phyloP scores from a whole-genome alignment of 2,329 filamentous ascomycete genomes.

The Zopfia rhizophila region DNA sequence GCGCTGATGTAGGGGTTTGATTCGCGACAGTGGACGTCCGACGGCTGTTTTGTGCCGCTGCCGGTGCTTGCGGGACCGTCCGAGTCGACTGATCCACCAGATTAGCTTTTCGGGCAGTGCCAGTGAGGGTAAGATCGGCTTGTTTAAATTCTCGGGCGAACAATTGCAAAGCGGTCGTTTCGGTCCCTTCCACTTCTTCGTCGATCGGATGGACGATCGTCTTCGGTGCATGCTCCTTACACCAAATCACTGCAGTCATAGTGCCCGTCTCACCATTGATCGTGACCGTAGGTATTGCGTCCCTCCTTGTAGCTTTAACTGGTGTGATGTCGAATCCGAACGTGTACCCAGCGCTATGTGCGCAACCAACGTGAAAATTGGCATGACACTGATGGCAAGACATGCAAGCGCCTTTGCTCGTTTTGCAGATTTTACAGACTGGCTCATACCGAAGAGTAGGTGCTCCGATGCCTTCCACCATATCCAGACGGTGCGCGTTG shows the following conservation, averaged over 20 bases:
- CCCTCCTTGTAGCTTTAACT: slow-evolving; percentile 87
- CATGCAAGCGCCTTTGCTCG: slow-evolving; percentile 79
- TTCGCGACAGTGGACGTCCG: slow-evolving; percentile 53
- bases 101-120: slow-evolving; percentile 92
- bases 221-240: slow-evolving; percentile 83
- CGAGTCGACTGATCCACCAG: slow-evolving; percentile 74
- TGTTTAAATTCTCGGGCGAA: slow-evolving; percentile 94
- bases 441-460: slow-evolving; percentile 84
- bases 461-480: slow-evolving; percentile 81
- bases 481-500: slow-evolving; percentile 81
- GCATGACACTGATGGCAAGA: slow-evolving; percentile 79
- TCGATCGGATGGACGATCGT: slow-evolving; percentile 80
- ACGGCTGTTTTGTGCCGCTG: slow-evolving; percentile 43
- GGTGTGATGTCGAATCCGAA: slow-evolving; percentile 92
- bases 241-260: slow-evolving; percentile 91
- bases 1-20: slow-evolving; percentile 45
- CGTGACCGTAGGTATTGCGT: slow-evolving; percentile 81
- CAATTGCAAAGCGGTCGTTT: slow-evolving; percentile 83
- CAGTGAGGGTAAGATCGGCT: slow-evolving; percentile 88
- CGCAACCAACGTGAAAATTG: slow-evolving; percentile 88
- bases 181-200: slow-evolving; percentile 76
- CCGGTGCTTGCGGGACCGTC: slow-evolving; percentile 46
- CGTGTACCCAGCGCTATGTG: slow-evolving; percentile 81
- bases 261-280: slow-evolving; percentile 82
- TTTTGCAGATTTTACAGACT: slow-evolving; percentile 85